Percentiles rank a stretch among this genome's conserved stretches.
Conservation (phyloP, 257 asterid genomes). For the Nicotiana sylvestris region DNA sequence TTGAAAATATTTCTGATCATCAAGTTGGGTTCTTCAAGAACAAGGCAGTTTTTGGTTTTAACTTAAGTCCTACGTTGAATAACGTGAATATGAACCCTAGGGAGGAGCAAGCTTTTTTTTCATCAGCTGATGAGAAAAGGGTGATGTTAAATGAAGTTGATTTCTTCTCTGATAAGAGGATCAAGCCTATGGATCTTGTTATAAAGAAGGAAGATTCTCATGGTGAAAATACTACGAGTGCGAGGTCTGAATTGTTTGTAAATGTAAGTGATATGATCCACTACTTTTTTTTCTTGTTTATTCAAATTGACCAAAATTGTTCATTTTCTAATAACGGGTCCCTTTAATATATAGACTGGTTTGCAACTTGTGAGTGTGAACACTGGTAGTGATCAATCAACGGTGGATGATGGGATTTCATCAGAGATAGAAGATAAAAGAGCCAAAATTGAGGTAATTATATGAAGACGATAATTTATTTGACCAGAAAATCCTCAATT, state of each 20-base stretch:
- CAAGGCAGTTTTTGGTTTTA: conserved; percentile 47
- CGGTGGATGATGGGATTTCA: conserved; percentile 64
- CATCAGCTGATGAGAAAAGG: conserved; percentile 26
- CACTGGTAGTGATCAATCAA: conserved; percentile 81
- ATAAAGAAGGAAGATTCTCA: conserved; percentile 49
- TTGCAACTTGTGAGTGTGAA: conserved; percentile 74
- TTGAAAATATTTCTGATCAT: conserved; percentile 47
- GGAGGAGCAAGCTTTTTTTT: conserved; percentile 26
- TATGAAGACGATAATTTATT: not conserved
- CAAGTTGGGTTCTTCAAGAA: conserved; percentile 39
- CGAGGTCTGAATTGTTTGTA: conserved; percentile 23
- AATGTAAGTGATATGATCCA: conserved; percentile 43
- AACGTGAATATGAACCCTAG: conserved; percentile 28
- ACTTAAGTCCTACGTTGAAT: conserved; percentile 45
- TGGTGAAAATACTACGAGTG: conserved; percentile 13
- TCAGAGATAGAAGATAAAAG: conserved; percentile 40
- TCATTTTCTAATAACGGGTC: not conserved
- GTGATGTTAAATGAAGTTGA: conserved; percentile 56
- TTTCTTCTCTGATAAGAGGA: conserved; percentile 60
- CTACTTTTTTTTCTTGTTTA: not conserved
- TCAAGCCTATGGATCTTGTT: conserved; percentile 2
- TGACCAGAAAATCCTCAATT: not conserved
- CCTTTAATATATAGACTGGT: conserved; percentile 51
- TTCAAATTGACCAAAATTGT: not conserved
- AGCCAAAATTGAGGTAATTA: conserved; percentile 58